Evolutionary conservation across 495 filamentous ascomycete genomes (phyloP).

Genomic region (Parathielavia appendiculata): DNA sequence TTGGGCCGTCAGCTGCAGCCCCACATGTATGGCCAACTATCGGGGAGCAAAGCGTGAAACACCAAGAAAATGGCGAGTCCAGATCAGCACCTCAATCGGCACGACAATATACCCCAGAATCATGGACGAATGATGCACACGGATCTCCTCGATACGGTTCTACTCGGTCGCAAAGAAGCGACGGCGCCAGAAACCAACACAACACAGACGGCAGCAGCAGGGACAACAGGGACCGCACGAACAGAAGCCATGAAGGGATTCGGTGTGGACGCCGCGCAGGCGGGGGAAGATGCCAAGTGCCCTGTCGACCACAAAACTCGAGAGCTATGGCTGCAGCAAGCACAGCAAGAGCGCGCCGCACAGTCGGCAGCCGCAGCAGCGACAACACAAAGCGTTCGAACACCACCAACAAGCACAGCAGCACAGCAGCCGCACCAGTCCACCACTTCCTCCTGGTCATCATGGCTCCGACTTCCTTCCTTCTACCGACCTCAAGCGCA

Average conservation of each 20-base stretch:
- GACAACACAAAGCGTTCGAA: background rate
- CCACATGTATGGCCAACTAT: too few species aligned
- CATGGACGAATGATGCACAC: conserved; percentile 32
- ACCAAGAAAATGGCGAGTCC: too few species aligned
- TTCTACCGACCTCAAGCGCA: conserved; percentile 19
- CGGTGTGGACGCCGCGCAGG: conserved; percentile 4
- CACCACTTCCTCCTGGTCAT: conserved; percentile 24
- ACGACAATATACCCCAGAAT: too few species aligned
- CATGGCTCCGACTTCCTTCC: conserved; percentile 25
- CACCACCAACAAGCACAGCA: conserved; percentile 11
- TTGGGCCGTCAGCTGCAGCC: too few species aligned
- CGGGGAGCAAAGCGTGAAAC: too few species aligned
- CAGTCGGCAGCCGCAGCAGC: conserved; percentile 19
- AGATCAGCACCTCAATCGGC: too few species aligned
- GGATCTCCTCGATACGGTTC: conserved; percentile 32
- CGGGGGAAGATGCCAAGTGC: conserved; percentile 48
- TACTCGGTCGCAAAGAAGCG: conserved; percentile 29
- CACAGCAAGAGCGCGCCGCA: conserved; percentile 24
- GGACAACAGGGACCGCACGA: too few species aligned
- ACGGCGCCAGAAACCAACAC: conserved; percentile 1
- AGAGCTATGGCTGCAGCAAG: conserved; percentile 66
- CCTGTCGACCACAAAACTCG: conserved; percentile 87
- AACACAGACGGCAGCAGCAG: background rate
- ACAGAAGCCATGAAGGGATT: conserved; percentile 11
- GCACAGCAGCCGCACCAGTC: background rate